Percentiles rank a stretch among this genome's conserved stretches.
Evolutionary conservation across 2,329 filamentous ascomycete genomes (phyloP).

Genomic region (Fusarium tanahbumbuense): DNA sequence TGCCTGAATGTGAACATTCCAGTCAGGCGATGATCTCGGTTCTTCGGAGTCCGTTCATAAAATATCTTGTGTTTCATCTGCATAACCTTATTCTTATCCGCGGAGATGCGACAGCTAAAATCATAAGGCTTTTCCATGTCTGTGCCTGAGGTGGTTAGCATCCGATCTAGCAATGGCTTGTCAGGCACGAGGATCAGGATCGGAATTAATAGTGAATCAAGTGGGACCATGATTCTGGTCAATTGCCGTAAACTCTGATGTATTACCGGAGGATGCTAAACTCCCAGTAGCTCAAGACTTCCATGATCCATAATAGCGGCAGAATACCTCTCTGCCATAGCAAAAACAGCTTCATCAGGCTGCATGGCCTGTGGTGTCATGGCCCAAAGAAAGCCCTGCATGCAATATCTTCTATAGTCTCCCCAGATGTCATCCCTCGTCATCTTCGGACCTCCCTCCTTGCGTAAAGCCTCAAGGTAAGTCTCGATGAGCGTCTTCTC

Average conservation of each 20-base stretch:
- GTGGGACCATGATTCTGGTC: background rate
- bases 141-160: background rate
- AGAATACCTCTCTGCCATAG: background rate
- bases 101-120: background rate
- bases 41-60: background rate
- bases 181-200: background rate
- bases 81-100: background rate
- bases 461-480: background rate
- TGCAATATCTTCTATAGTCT: background rate
- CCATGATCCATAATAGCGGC: background rate
- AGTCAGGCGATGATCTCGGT: background rate
- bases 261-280: background rate
- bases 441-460: background rate
- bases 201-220: background rate
- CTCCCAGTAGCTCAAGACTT: background rate
- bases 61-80: background rate
- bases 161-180: background rate
- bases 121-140: background rate
- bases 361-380: slow-evolving; percentile 11
- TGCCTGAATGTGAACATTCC: background rate
- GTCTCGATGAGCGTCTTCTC: background rate
- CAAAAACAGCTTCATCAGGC: background rate
- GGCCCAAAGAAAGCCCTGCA: background rate
- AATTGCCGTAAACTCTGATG: background rate
- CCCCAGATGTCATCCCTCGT: background rate